Evolutionary conservation across 2,329 filamentous ascomycete genomes (phyloP), one percentile per base, ranked within the genome.

Genomic region (Karstenula rhodostoma): DNA sequence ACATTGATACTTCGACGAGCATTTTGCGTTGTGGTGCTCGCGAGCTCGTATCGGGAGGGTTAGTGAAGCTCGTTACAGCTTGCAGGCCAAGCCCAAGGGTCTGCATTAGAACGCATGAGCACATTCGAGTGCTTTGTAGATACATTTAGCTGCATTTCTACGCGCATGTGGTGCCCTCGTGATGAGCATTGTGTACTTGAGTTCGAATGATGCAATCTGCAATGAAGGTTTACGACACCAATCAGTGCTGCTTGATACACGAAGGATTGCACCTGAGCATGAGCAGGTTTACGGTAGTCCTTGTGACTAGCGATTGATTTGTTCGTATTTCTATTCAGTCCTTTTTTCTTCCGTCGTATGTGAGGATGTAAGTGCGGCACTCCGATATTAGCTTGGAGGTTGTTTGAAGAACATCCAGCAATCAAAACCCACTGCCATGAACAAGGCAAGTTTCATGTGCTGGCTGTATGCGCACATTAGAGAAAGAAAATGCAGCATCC

Each of bases 271-370:
- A 27, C 2, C 32, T 57, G 54, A 49, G 44, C 54, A 57, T 57
- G 54, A 49, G 44, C 54, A 57, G 32, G 17, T 57, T 57, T 57
- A 33, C 44, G 44, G 50, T 19, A n/a, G 6, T 57, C 49, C 6
- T 35, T 17, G 22, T 13, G 5, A n/a, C 3, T 6, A 47, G 4
- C 6, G 2, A n/a, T 37, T 35, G 27, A 9, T 40, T 4, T 22
- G 13, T 3, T 35, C 37, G 2, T 9, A 32, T 32, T 2, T 32
- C 4, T 9, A 32, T 2, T 32, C 29, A 10, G 29, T 23, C 19
- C n/a, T 23, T 19, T 17, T 32, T 25, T 23, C 48, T 23, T 8
- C 32, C 12, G n/a, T 43, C 13, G 32, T 27, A 23, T 6, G 22
- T 23, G 13, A n/a, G 1, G 35, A 29, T 42, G 10, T 19, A 43